Conservation (phyloP, 805 yeast genomes). For the Saccharomyces eubayanus region DNA sequence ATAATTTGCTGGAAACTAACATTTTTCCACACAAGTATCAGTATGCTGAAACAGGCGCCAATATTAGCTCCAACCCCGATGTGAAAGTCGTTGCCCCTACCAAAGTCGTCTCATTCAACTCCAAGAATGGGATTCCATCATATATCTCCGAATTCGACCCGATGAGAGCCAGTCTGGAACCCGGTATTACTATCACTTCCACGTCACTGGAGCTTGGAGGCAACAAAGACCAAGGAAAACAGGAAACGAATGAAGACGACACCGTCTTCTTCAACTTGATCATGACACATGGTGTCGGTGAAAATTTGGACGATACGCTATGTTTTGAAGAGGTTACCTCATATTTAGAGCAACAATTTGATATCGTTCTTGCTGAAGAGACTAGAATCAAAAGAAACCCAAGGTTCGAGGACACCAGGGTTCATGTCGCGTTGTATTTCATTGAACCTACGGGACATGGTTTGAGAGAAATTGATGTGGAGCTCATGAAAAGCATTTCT, state of each 20-base stretch:
- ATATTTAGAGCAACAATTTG: conserved; percentile 70
- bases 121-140: conserved; percentile 52
- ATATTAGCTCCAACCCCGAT: conserved; percentile 11
- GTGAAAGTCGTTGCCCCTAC: conserved; percentile 26
- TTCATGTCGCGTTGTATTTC: conserved; percentile 65
- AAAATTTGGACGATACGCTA: conserved; percentile 60
- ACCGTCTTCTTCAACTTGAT: conserved; percentile 51
- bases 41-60: conserved; percentile 25
- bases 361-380: conserved; percentile 74
- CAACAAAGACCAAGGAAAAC: conserved; percentile 3
- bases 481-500: conserved; percentile 60
- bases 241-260: conserved; percentile 17
- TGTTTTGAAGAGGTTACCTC: conserved; percentile 59
- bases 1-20: conserved; percentile 54
- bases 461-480: conserved; percentile 62
- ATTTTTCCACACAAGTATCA: conserved; percentile 54
- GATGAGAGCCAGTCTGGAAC: conserved; percentile 49
- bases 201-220: conserved; percentile 28
- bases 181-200: conserved; percentile 64
- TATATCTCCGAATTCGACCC: conserved; percentile 58
- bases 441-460: conserved; percentile 76
- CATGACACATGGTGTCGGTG: conserved; percentile 76
- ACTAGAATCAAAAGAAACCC: conserved; percentile 83
- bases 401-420: conserved; percentile 66
- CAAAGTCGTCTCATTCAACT: conserved; percentile 45